Conservation (phyloP, 2,329 filamentous ascomycete species). For the Teratosphaeria nubilosa region DNA sequence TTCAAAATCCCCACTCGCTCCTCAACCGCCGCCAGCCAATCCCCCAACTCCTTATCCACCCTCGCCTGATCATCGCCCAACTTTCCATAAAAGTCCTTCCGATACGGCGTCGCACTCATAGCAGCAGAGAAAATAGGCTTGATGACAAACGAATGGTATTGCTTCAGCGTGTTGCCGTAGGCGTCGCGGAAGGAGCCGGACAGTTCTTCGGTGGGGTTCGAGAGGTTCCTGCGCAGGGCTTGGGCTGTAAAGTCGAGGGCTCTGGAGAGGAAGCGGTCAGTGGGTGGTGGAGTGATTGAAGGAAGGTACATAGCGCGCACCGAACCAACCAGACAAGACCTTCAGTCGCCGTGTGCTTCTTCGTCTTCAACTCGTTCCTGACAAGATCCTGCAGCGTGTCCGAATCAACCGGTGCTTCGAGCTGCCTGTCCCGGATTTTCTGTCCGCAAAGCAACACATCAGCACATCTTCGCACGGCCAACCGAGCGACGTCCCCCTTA, state of each 20-base stretch:
- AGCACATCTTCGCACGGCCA: background rate
- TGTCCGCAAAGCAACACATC: conserved; percentile 26
- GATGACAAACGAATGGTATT: conserved; percentile 77
- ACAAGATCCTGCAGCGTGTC: conserved; percentile 76
- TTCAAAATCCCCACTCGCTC: conserved; percentile 69
- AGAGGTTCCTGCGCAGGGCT: conserved; percentile 67
- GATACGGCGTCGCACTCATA: conserved; percentile 87
- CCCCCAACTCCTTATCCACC: conserved; percentile 53
- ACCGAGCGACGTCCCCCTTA: conserved; percentile 27
- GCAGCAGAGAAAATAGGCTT: conserved; percentile 89
- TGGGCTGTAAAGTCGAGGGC: conserved; percentile 89
- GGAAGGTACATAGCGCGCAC: conserved; percentile 35
- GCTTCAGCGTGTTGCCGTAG: conserved; percentile 81
- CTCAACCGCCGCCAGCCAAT: conserved; percentile 69
- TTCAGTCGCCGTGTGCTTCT: conserved; percentile 81
- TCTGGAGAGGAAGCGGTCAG: conserved; percentile 36
- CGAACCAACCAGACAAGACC: conserved; percentile 84
- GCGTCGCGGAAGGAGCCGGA: conserved; percentile 75
- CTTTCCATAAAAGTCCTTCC: conserved; percentile 87
- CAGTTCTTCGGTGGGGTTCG: conserved; percentile 62
- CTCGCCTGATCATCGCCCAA: conserved; percentile 57
- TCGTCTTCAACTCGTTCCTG: conserved; percentile 75
- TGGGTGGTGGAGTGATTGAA: background rate
- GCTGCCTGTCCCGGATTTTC: conserved; percentile 83
- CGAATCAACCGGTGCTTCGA: conserved; percentile 68